These are phyloP conservation scores for Alternaria tenuissima DNA, from an alignment of 2,329 filamentous ascomycete genomes.

Conservation along the genomic window DNA sequence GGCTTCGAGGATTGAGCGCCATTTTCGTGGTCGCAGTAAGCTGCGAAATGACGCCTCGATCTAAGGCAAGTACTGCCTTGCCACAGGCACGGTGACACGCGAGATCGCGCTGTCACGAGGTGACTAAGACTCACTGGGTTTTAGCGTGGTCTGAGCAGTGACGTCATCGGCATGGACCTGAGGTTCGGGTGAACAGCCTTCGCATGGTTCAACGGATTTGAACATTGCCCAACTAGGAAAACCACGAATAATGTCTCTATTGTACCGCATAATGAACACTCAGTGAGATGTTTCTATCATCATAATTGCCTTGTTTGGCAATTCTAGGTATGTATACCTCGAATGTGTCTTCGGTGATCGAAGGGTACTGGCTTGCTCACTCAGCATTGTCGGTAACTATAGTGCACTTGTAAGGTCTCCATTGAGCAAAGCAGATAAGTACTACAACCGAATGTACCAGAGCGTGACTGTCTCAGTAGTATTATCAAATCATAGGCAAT, in stretches of 20 bases:
- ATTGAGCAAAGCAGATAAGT: neutral
- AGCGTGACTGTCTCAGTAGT: neutral
- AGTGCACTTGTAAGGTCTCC: neutral
- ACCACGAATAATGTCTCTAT: neutral
- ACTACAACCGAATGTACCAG: neutral
- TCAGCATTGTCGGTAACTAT: neutral
- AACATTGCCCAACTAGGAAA: neutral
- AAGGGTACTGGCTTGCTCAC: neutral
- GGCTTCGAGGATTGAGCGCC: conserved; percentile 51
- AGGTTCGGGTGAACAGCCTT: neutral
- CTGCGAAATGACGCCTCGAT: conserved; percentile 16
- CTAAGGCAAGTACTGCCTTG: conserved; percentile 2
- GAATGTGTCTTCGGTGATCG: neutral
- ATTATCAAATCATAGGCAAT: neutral
- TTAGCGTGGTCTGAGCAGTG: neutral
- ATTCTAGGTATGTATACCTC: too few species aligned
- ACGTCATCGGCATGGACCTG: neutral
- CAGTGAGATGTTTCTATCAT: neutral
- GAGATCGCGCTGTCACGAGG: conserved; percentile 29
- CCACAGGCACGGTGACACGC: conserved; percentile 18
- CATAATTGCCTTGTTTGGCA: too few species aligned
- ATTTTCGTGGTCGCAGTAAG: conserved; percentile 28
- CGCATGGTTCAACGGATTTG: neutral
- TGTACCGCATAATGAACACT: neutral
- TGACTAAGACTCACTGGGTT: conserved; percentile 1